These are phyloP conservation scores for Endoconidiophora laricicola DNA, from an alignment of 2,329 filamentous ascomycete genomes.

Conservation along the genomic window DNA sequence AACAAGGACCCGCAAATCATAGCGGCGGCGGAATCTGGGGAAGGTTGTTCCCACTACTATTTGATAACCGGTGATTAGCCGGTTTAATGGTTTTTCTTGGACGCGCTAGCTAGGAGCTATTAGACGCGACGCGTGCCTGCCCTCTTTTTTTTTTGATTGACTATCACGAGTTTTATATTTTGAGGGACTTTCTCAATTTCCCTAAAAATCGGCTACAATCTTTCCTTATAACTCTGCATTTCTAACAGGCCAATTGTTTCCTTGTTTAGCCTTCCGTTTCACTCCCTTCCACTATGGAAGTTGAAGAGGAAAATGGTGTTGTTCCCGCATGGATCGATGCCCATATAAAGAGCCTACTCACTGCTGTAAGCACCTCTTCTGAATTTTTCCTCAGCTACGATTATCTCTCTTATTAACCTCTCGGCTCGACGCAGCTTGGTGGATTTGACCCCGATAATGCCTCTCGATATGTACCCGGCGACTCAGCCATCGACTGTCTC, in stretches of 20 bases:
- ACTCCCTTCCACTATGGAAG: background rate
- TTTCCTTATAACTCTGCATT: background rate
- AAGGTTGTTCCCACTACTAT: background rate
- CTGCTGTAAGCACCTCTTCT: conserved; percentile 49
- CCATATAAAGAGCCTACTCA: conserved; percentile 83
- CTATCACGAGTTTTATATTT: too few species aligned
- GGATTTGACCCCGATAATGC: conserved; percentile 65
- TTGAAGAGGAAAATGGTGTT: conserved; percentile 27
- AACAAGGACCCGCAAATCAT: too few species aligned
- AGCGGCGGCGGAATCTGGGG: conserved; percentile 2
- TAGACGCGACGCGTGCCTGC: conserved; percentile 14
- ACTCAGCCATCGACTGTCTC: conserved; percentile 80
- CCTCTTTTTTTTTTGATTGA: too few species aligned
- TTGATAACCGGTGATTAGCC: background rate
- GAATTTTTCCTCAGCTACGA: background rate
- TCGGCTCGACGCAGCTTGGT: conserved; percentile 47
- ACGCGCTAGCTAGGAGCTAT: too few species aligned
- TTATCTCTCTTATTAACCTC: conserved; percentile 14
- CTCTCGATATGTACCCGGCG: conserved; percentile 73
- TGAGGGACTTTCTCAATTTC: too few species aligned
- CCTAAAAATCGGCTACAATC: too few species aligned
- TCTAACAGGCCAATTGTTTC: background rate
- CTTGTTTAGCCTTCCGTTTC: background rate
- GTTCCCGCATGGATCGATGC: conserved; percentile 88
- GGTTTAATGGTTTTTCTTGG: conserved; percentile 8